A percentile compares a stretch with the other conserved stretches of the same genome.
Conservation (phyloP, 495 filamentous ascomycete species). For the Margaritispora aquatica region DNA sequence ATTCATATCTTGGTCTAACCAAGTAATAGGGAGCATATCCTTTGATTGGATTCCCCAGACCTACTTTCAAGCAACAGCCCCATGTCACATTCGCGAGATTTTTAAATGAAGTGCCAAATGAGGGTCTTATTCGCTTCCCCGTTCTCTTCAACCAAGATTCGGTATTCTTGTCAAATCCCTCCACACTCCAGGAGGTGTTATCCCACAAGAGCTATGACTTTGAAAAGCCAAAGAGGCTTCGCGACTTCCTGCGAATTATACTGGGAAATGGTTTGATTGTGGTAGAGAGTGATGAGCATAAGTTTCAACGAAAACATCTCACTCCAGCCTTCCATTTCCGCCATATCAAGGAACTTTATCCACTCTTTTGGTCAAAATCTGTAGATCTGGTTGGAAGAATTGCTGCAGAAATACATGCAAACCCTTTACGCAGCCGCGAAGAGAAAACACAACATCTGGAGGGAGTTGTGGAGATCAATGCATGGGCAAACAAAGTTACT, state of each 20-base stretch:
- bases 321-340: slow-evolving; percentile 79
- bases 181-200: slow-evolving; percentile 58
- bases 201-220: slow-evolving; percentile 74
- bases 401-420: slow-evolving; percentile 20
- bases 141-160: slow-evolving; percentile 63
- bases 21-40: slow-evolving; percentile 30
- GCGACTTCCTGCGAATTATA: slow-evolving; percentile 50
- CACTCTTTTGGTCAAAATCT: slow-evolving; percentile 73
- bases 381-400: slow-evolving; percentile 38
- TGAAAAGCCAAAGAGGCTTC: slow-evolving; percentile 57
- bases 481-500: slow-evolving; percentile 66
- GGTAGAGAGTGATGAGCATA: slow-evolving; percentile 81
- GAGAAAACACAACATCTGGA: slow-evolving; percentile 28
- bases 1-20: neutral
- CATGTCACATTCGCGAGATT: slow-evolving; percentile 6
- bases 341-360: slow-evolving; percentile 81
- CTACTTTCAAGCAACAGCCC: slow-evolving; percentile 30
- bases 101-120: slow-evolving; percentile 65
- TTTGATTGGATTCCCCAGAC: neutral
- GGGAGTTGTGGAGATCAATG: slow-evolving; percentile 56
- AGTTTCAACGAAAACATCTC: slow-evolving; percentile 69
- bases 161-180: slow-evolving; percentile 56
- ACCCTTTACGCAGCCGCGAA: slow-evolving; percentile 2
- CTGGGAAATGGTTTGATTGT: slow-evolving; percentile 73
- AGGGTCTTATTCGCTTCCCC: slow-evolving; percentile 73